Conservation (phyloP, 805 yeast species). For the Barnettozyma salicaria region DNA sequence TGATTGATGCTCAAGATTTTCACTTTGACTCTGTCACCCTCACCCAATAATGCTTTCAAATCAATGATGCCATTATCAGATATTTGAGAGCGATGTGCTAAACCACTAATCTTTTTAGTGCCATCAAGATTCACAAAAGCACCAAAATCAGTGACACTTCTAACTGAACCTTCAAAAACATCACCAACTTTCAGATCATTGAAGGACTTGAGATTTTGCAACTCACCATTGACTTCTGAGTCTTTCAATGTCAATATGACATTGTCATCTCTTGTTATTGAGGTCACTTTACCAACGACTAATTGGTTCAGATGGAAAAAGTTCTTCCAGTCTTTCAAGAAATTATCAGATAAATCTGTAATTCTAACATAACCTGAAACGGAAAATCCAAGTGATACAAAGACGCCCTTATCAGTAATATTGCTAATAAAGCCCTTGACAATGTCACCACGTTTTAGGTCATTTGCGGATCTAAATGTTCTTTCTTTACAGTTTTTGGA, state of each 20-base stretch:
- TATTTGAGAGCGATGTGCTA: constrained; percentile 81
- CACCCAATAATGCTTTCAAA: constrained; percentile 62
- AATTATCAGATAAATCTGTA: constrained; percentile 74
- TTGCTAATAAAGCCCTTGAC: constrained; percentile 78
- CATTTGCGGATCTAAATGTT: constrained; percentile 41
- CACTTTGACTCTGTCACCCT: constrained; percentile 88
- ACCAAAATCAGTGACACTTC: constrained; percentile 79
- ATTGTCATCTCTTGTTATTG: constrained; percentile 55
- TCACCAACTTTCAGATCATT: constrained; percentile 68
- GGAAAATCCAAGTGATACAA: constrained; percentile 65
- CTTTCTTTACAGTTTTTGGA: constrained; percentile 45
- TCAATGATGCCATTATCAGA: constrained; percentile 63
- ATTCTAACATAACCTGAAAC: constrained; percentile 77
- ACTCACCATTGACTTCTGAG: constrained; percentile 69
- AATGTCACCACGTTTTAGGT: constrained; percentile 62
- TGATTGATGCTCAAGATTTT: constrained; percentile 59
- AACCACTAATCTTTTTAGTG: constrained; percentile 69
- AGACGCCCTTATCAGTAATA: constrained; percentile 69
- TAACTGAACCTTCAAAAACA: constrained; percentile 70
- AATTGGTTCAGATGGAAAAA: constrained; percentile 63
- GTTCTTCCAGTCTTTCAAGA: constrained; percentile 83
- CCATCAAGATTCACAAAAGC: constrained; percentile 80
- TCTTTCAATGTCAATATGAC: constrained; percentile 76
- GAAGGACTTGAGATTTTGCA: constrained; percentile 50
- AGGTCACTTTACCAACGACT: constrained; percentile 66